Percentiles rank a stretch among this genome's conserved stretches.
These are phyloP conservation scores for Madurella fahalii DNA, from an alignment of 2,329 filamentous ascomycete species.

Conservation along the genomic window DNA sequence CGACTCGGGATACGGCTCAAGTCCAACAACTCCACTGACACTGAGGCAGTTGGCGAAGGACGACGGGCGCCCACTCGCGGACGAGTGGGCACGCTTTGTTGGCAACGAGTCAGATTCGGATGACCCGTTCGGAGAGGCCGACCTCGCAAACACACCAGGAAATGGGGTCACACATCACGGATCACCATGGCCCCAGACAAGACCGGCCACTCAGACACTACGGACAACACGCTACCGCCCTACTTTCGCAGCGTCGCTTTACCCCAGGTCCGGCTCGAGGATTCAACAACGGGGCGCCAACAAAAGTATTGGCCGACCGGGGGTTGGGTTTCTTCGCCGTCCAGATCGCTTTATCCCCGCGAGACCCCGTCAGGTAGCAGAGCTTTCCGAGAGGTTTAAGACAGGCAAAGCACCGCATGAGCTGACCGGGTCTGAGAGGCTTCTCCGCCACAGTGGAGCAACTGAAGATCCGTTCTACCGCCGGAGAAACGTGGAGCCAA, in stretches of 20 bases:
- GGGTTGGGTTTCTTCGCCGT: conserved; percentile 20
- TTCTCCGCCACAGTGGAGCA: conserved; percentile 40
- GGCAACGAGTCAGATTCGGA: conserved; percentile 23
- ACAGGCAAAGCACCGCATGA: conserved; percentile 41
- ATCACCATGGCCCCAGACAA: neutral
- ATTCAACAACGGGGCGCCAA: conserved; percentile 24
- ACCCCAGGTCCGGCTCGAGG: conserved; percentile 5
- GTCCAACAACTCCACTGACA: conserved; percentile 6
- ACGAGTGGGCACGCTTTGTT: conserved; percentile 15
- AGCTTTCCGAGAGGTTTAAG: conserved; percentile 42
- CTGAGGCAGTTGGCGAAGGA: conserved; percentile 7
- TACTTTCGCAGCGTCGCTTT: conserved; percentile 9
- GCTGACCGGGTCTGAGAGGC: conserved; percentile 41
- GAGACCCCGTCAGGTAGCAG: conserved; percentile 32
- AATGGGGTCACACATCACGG: neutral
- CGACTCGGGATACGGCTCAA: conserved; percentile 27
- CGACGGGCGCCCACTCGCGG: conserved; percentile 1
- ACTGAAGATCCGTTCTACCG: conserved; percentile 42
- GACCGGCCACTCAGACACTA: conserved; percentile 16
- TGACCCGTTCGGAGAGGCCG: conserved; percentile 15
- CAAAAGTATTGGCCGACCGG: conserved; percentile 12
- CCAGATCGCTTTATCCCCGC: conserved; percentile 51
- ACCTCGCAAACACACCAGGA: neutral
- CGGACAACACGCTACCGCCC: conserved; percentile 12
- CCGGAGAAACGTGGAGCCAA: conserved; percentile 29